These are phyloP conservation scores for Helicostylum pulchrum DNA, from an alignment of 192 early-diverging fungal species.

Conservation along the genomic window DNA sequence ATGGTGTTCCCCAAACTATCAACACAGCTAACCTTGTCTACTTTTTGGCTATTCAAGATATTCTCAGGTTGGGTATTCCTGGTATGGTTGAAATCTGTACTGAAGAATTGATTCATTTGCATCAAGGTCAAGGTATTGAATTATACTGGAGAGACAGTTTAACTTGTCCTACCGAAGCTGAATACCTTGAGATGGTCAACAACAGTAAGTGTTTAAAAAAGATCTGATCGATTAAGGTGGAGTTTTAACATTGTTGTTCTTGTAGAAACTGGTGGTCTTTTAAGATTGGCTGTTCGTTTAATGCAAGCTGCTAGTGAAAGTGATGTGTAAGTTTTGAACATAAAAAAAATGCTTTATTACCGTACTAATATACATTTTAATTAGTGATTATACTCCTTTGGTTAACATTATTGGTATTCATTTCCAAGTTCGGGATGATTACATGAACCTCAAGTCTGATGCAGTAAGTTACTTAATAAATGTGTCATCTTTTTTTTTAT, in stretches of 20 bases:
- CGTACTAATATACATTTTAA: background rate
- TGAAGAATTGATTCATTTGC: conserved; percentile 85
- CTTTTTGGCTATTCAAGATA: conserved; percentile 82
- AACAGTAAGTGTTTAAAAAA: conserved; percentile 57
- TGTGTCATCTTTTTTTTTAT: background rate
- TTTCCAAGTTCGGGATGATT: conserved; percentile 91
- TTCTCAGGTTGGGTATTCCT: conserved; percentile 59
- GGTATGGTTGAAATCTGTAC: conserved; percentile 80
- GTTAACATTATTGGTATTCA: conserved; percentile 79
- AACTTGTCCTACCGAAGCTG: conserved; percentile 78
- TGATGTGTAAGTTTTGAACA: conserved; percentile 37
- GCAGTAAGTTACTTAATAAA: background rate
- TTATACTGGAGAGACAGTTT: conserved; percentile 84
- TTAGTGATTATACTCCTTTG: conserved; percentile 61
- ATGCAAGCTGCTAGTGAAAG: conserved; percentile 51
- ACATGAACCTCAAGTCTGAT: conserved; percentile 63
- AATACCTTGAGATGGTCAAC: conserved; percentile 83
- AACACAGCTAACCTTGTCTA: conserved; percentile 97
- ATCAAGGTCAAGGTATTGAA: conserved; percentile 94
- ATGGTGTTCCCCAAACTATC: conserved; percentile 88
- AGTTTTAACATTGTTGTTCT: background rate
- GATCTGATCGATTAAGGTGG: background rate
- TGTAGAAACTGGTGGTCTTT: conserved; percentile 79
- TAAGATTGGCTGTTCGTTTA: conserved; percentile 83
- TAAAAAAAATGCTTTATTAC: no score